These are phyloP conservation scores for Barnettozyma salicaria DNA, from an alignment of 805 yeast species.

Conservation along the genomic window DNA sequence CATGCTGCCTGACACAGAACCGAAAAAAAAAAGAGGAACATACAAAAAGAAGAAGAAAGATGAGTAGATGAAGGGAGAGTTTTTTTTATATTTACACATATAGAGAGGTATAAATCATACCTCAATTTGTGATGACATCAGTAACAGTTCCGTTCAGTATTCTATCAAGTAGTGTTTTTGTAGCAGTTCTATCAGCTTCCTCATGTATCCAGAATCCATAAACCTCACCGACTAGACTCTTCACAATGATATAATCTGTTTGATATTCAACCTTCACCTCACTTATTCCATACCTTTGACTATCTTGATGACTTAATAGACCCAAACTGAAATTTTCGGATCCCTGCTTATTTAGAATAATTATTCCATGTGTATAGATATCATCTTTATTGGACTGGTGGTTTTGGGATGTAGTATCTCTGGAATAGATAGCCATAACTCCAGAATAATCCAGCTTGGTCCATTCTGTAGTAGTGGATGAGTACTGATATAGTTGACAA, in stretches of 20 bases:
- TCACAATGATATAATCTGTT: conserved; percentile 64
- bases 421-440: conserved; percentile 55
- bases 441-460: conserved; percentile 65
- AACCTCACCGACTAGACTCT: conserved; percentile 60
- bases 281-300: conserved; percentile 31
- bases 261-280: conserved; percentile 62
- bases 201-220: conserved; percentile 78
- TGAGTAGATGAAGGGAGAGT: too few species aligned
- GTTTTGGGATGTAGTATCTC: conserved; percentile 30
- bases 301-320: conserved; percentile 48
- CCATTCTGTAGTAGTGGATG: conserved; percentile 55
- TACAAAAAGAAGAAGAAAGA: conserved; percentile 25
- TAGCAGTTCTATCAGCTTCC: conserved; percentile 55
- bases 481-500: conserved; percentile 61
- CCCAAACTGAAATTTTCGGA: conserved; percentile 74
- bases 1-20: conserved; percentile 8
- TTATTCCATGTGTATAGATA: conserved; percentile 57
- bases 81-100: too few species aligned
- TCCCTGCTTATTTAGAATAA: conserved; percentile 59
- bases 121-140: neutral
- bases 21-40: conserved; percentile 26
- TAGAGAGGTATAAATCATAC: neutral
- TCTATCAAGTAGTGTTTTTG: conserved; percentile 40
- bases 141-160: conserved; percentile 13
- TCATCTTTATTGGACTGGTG: conserved; percentile 24